phyloP scores from a whole-genome alignment of 169 alveolate genomes.

The Cryptosporidium sp. region DNA sequence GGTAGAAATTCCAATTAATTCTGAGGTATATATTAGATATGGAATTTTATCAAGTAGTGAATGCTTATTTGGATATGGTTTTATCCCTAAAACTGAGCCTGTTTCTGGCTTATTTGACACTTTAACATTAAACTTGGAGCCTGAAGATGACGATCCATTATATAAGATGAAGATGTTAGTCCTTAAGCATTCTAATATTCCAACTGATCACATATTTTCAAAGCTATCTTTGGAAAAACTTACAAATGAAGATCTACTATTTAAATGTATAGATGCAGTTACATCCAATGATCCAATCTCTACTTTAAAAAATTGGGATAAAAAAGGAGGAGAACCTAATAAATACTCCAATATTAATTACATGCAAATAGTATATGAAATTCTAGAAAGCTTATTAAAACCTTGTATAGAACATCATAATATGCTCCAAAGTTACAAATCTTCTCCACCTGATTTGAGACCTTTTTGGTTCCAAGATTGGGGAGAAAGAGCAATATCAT shows the following conservation, averaged over 20 bases:
- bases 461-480: conserved; percentile 74
- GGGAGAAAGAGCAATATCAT: conserved; percentile 61
- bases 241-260: conserved; percentile 46
- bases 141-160: conserved; percentile 67
- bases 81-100: conserved; percentile 52
- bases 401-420: conserved; percentile 34
- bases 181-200: conserved; percentile 45
- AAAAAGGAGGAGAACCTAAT: not conserved
- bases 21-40: conserved; percentile 48
- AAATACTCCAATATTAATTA: not conserved
- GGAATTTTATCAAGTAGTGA: conserved; percentile 53
- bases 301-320: conserved; percentile 45
- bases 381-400: conserved; percentile 28
- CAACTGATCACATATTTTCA: conserved; percentile 69
- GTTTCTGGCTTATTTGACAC: conserved; percentile 50
- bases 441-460: not conserved
- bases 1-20: conserved; percentile 21
- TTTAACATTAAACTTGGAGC: conserved; percentile 56
- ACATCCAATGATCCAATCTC: conserved; percentile 71
- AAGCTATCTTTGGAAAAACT: conserved; percentile 27
- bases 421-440: conserved; percentile 16
- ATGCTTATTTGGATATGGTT: conserved; percentile 60
- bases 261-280: conserved; percentile 50
- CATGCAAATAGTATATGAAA: conserved; percentile 14
- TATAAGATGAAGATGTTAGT: conserved; percentile 66